These are phyloP conservation scores for Gnomoniopsis sp. DNA, from an alignment of 2,329 filamentous ascomycete species.

Conservation along the genomic window DNA sequence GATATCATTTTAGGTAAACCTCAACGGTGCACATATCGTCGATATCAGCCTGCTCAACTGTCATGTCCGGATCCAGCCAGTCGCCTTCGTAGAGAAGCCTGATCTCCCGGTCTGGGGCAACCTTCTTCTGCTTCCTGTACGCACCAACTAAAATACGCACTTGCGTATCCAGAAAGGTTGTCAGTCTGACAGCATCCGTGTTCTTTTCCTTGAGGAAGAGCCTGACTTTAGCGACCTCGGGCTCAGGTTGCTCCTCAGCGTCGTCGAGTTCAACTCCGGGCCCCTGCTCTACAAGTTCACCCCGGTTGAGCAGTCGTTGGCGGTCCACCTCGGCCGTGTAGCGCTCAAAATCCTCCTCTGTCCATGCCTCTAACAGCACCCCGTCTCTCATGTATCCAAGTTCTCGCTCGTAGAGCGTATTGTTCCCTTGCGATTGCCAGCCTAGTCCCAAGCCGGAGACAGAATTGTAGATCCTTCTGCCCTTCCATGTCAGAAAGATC, in stretches of 20 bases:
- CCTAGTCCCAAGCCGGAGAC: conserved; percentile 70
- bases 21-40: conserved; percentile 74
- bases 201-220: conserved; percentile 54
- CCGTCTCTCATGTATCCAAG: conserved; percentile 47
- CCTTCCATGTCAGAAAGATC: conserved; percentile 78
- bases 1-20: conserved; percentile 57
- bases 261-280: conserved; percentile 22
- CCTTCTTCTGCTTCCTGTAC: conserved; percentile 53
- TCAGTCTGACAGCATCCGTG: conserved; percentile 46
- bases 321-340: conserved; percentile 48
- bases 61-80: conserved; percentile 55
- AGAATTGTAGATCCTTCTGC: conserved; percentile 68
- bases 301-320: conserved; percentile 39
- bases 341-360: conserved; percentile 54
- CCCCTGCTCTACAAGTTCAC: conserved; percentile 35
- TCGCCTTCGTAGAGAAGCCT: conserved; percentile 75
- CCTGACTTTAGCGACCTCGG: conserved; percentile 35
- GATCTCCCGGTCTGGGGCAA: conserved; percentile 52
- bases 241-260: conserved; percentile 19
- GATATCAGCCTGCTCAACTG: conserved; percentile 66
- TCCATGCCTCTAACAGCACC: conserved; percentile 78
- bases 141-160: conserved; percentile 60
- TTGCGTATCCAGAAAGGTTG: conserved; percentile 51
- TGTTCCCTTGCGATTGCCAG: conserved; percentile 45
- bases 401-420: conserved; percentile 34